These are phyloP conservation scores for Chaetomiaceae sp. DNA, from an alignment of 2,329 filamentous ascomycete species.

Conservation along the genomic window DNA sequence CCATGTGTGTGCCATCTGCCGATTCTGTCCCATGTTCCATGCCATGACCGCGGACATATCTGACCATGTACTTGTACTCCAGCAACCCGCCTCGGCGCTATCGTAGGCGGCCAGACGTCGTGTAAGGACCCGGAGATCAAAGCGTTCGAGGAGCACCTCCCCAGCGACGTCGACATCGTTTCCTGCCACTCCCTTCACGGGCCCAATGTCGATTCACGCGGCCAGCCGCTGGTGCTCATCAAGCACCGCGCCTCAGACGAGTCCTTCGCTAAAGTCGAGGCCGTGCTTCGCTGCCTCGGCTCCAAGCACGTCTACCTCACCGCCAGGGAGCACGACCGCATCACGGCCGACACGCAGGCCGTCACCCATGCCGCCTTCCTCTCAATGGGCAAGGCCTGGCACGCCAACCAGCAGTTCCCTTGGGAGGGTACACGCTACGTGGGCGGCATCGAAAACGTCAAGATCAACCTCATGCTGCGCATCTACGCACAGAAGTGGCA, in stretches of 20 bases:
- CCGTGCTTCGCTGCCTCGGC: slow-evolving; percentile 72
- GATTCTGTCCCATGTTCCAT: slow-evolving; percentile 1
- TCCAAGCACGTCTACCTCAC: slow-evolving; percentile 85
- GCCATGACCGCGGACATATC: slow-evolving; percentile 6
- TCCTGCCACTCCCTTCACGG: slow-evolving; percentile 97
- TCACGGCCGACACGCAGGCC: slow-evolving; percentile 96
- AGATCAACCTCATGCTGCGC: slow-evolving; percentile 94
- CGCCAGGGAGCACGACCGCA: slow-evolving; percentile 84
- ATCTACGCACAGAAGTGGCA: slow-evolving; percentile 99
- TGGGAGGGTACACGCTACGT: slow-evolving; percentile 96
- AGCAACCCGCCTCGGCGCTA: slow-evolving; percentile 93
- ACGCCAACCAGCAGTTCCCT: slow-evolving; percentile 88
- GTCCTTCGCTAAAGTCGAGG: slow-evolving; percentile 71
- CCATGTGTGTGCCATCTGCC: slow-evolving; percentile 62
- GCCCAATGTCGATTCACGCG: slow-evolving; percentile 78
- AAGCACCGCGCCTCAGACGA: slow-evolving; percentile 79
- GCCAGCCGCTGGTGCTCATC: slow-evolving; percentile 87
- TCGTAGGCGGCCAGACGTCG: slow-evolving; percentile 95
- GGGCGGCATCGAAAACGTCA: slow-evolving; percentile 97
- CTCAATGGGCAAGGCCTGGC: slow-evolving; percentile 97
- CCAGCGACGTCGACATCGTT: slow-evolving; percentile 82
- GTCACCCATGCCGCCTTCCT: slow-evolving; percentile 97
- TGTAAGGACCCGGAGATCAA: slow-evolving; percentile 96
- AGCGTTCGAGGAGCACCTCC: slow-evolving; percentile 85
- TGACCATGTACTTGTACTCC: slow-evolving; percentile 19